A percentile compares a stretch with the other conserved stretches of the same genome.
Conservation (phyloP, 2,329 filamentous ascomycete species). For the Venturiaceae sp. region DNA sequence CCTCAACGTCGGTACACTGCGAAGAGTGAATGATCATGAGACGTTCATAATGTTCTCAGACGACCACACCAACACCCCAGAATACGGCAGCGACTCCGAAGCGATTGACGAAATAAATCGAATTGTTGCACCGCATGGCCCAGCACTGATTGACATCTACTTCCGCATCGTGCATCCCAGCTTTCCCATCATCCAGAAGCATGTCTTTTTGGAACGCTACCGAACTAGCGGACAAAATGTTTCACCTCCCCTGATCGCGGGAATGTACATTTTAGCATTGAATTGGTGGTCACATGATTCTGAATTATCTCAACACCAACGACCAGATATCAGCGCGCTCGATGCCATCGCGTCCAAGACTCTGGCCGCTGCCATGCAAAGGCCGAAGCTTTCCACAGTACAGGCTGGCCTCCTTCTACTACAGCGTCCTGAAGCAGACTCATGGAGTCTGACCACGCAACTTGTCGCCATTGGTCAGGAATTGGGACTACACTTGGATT, state of each 20-base stretch:
- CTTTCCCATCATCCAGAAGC: conserved; percentile 75
- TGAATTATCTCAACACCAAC: conserved; percentile 51
- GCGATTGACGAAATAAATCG: conserved; percentile 66
- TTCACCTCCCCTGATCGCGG: conserved; percentile 65
- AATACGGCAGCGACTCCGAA: conserved; percentile 59
- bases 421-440: conserved; percentile 66
- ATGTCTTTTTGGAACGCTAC: conserved; percentile 71
- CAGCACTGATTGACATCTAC: conserved; percentile 67
- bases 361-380: conserved; percentile 66
- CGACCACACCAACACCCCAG: conserved; percentile 59
- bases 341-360: conserved; percentile 66
- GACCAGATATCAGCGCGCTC: conserved; percentile 63
- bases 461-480: conserved; percentile 81
- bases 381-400: conserved; percentile 72
- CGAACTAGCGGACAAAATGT: conserved; percentile 57
- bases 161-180: conserved; percentile 72
- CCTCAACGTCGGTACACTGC: conserved; percentile 51
- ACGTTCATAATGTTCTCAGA: conserved; percentile 76
- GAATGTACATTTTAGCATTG: conserved; percentile 75
- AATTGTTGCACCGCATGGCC: conserved; percentile 67
- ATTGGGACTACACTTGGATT: conserved; percentile 81
- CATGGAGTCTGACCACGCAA: conserved; percentile 79
- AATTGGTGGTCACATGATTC: conserved; percentile 79
- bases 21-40: conserved; percentile 67
- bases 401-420: conserved; percentile 68